Evolutionary conservation across 768 basidiomycete genomes (phyloP).

Genomic region (Lanmaoa rubissima): DNA sequence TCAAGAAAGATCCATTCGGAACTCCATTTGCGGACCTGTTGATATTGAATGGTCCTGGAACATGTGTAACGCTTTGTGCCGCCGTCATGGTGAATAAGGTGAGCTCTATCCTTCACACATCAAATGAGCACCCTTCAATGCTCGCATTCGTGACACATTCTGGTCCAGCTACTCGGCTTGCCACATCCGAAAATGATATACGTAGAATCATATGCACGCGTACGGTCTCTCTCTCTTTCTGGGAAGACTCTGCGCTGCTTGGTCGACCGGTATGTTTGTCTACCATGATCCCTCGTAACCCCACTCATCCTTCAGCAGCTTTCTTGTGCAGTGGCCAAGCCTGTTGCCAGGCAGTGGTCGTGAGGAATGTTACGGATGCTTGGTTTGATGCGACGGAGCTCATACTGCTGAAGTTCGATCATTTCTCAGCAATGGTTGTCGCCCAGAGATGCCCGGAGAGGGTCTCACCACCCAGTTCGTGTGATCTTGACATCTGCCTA

Average conservation of each 20-base stretch:
- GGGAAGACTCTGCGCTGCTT: constrained; percentile 79
- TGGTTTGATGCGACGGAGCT: constrained; percentile 46
- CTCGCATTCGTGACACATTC: constrained; percentile 8
- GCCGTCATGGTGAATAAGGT: constrained; percentile 74
- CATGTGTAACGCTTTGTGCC: constrained; percentile 76
- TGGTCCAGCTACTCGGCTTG: constrained; percentile 68
- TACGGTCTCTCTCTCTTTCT: constrained; percentile 75
- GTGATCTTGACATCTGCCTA: not conserved
- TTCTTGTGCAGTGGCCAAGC: constrained; percentile 89
- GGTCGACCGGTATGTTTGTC: constrained; percentile 75
- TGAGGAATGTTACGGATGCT: constrained; percentile 59
- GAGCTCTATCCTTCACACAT: constrained; percentile 26
- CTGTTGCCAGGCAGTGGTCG: constrained; percentile 40
- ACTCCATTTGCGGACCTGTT: constrained; percentile 66
- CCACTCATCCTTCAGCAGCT: constrained; percentile 41
- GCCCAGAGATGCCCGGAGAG: not conserved
- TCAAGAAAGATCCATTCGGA: constrained; percentile 19
- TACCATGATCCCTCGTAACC: constrained; percentile 39
- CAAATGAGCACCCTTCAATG: not conserved
- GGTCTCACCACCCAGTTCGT: not conserved
- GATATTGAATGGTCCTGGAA: constrained; percentile 93
- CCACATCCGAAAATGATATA: constrained; percentile 75
- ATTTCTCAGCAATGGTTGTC: not conserved
- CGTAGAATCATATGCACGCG: constrained; percentile 92
- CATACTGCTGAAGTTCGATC: not conserved